These are phyloP conservation scores for Alternaria dauci DNA, from an alignment of 2,329 filamentous ascomycete genomes.

Conservation along the genomic window DNA sequence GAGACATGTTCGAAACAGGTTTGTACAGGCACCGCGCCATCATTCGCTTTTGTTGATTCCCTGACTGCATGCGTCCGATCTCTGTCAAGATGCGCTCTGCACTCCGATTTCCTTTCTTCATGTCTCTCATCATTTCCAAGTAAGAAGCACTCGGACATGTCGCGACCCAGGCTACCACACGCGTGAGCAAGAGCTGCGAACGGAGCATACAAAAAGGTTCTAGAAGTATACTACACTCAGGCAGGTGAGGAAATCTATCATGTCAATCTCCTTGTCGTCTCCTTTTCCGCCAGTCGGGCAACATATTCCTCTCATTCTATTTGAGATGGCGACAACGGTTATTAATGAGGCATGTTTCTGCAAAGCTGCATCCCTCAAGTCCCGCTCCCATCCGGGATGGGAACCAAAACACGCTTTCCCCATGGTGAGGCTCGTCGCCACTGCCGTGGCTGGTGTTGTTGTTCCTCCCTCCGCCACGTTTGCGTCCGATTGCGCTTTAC, in stretches of 20 bases:
- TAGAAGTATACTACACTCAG: neutral
- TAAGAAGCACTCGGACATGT: neutral
- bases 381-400: neutral
- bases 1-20: neutral
- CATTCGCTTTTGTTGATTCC: neutral
- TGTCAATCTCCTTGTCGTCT: neutral
- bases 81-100: too few species aligned
- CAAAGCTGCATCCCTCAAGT: neutral
- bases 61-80: neutral
- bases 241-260: neutral
- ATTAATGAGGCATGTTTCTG: constrained; percentile 19
- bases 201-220: neutral
- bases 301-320: constrained; percentile 21
- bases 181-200: neutral
- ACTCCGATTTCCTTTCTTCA: too few species aligned
- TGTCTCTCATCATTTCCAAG: neutral
- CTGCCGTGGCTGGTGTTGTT: constrained; percentile 20
- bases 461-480: constrained; percentile 32
- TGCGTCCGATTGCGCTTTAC: constrained; percentile 27
- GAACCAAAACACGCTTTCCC: constrained; percentile 19
- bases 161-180: neutral
- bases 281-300: constrained; percentile 15
- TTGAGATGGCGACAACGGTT: constrained; percentile 15
- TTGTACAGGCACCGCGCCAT: neutral
- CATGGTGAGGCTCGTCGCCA: constrained; percentile 20